Percentiles rank a stretch among this genome's conserved stretches.
These are phyloP conservation scores for Termitomyces sp. DNA, from an alignment of 768 basidiomycete genomes.

Conservation along the genomic window DNA sequence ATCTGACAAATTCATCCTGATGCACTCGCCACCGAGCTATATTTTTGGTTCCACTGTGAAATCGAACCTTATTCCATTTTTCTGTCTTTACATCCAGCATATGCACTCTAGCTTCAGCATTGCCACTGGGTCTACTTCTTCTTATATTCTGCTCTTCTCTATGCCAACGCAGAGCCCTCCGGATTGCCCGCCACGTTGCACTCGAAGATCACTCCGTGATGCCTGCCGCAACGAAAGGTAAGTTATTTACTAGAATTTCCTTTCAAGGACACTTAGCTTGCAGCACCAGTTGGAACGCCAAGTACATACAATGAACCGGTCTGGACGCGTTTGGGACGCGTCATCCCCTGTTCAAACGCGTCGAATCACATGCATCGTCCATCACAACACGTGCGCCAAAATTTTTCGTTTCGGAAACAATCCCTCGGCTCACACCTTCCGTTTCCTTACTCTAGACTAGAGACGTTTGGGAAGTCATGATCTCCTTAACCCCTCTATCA, in stretches of 20 bases:
- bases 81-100: background rate
- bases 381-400: background rate
- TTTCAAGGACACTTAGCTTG: no score
- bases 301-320: background rate
- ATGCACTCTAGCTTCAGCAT: background rate
- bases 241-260: no score
- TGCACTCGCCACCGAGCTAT: background rate
- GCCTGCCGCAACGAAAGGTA: no score
- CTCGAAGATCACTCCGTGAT: no score
- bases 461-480: background rate
- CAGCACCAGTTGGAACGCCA: background rate
- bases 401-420: background rate
- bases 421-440: slow-evolving; percentile 6
- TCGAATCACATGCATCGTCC: background rate
- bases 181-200: no score
- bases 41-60: background rate
- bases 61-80: background rate
- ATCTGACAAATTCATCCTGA: background rate
- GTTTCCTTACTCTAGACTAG: background rate
- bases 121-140: background rate
- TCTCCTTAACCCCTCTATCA: background rate
- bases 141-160: no score
- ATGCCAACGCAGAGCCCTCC: no score
- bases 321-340: background rate
- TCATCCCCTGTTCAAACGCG: background rate